These are phyloP conservation scores for Picea abies DNA, from an alignment of 83 land plant genomes.

Conservation along the genomic window DNA sequence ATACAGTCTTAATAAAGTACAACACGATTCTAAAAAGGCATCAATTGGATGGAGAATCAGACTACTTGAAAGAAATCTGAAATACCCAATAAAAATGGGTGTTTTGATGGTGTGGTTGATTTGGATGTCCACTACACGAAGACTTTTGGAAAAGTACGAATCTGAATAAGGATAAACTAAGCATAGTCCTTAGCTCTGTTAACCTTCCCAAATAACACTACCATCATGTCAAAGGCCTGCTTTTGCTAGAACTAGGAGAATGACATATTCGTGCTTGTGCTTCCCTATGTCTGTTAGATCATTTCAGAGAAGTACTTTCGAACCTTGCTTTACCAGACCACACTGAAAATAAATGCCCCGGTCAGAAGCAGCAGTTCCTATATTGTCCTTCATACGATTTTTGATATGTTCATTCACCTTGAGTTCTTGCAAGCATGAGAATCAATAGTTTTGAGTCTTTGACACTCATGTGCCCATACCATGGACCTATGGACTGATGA, in stretches of 20 bases:
- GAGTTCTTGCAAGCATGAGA: not conserved
- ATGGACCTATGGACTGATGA: not conserved
- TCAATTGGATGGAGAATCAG: not conserved
- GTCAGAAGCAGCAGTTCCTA: conserved; percentile 3
- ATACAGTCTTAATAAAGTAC: not conserved
- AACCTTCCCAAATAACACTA: not conserved
- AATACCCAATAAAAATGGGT: not conserved
- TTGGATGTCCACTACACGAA: too few species aligned
- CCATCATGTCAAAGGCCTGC: not conserved
- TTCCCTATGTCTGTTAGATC: not conserved
- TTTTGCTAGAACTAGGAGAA: not conserved
- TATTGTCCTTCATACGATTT: not conserved
- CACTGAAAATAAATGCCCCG: not conserved
- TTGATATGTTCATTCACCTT: not conserved
- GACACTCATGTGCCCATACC: not conserved
- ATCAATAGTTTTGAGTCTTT: not conserved
- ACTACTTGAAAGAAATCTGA: not conserved
- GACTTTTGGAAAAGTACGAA: too few species aligned
- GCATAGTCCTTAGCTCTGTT: not conserved
- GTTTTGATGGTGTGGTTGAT: not conserved
- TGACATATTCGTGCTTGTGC: not conserved
- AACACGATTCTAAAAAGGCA: not conserved
- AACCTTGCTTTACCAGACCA: conserved; percentile 14
- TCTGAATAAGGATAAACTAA: not conserved
- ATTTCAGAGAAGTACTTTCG: not conserved